A percentile compares a stretch with the other conserved stretches of the same genome.
phyloP scores from a whole-genome alignment of 139 green algal genomes.

The Closterium sp. region DNA sequence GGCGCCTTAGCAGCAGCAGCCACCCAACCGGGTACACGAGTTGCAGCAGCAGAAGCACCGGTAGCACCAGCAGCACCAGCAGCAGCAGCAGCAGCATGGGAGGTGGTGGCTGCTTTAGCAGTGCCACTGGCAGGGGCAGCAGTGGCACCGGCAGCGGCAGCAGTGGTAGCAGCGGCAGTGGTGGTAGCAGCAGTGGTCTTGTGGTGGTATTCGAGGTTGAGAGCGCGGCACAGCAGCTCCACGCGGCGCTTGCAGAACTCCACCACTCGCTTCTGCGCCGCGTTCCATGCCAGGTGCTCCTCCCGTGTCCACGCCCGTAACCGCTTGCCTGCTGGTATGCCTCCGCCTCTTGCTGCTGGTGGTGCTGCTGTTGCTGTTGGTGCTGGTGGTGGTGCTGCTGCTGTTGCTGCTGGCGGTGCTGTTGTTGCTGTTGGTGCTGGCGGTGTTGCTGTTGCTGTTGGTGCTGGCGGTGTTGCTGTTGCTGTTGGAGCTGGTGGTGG shows the following conservation, averaged over 20 bases:
- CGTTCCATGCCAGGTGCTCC: neutral
- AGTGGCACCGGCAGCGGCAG: too few species aligned
- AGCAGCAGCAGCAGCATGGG: neutral
- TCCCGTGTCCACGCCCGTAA: too few species aligned
- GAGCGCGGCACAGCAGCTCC: conserved; percentile 6
- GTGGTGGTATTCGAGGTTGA: neutral
- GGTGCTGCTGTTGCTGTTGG: neutral
- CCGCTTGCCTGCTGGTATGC: neutral
- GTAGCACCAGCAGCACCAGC: neutral
- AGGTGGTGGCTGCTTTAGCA: too few species aligned
- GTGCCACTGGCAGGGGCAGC: neutral
- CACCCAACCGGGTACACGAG: neutral
- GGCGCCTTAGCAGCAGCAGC: too few species aligned
- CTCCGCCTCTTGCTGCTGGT: neutral
- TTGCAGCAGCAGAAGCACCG: neutral
- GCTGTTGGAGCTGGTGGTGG: neutral
- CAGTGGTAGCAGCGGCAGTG: neutral
- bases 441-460: neutral
- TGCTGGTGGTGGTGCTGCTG: neutral
- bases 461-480: neutral
- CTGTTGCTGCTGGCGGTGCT: too few species aligned
- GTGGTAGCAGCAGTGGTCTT: neutral
- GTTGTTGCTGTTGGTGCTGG: neutral
- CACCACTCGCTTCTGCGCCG: conserved; percentile 14
- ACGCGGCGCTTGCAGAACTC: conserved; percentile 30